These are phyloP conservation scores for Parascedosporium putredinis DNA, from an alignment of 2,329 filamentous ascomycete genomes.

Conservation along the genomic window DNA sequence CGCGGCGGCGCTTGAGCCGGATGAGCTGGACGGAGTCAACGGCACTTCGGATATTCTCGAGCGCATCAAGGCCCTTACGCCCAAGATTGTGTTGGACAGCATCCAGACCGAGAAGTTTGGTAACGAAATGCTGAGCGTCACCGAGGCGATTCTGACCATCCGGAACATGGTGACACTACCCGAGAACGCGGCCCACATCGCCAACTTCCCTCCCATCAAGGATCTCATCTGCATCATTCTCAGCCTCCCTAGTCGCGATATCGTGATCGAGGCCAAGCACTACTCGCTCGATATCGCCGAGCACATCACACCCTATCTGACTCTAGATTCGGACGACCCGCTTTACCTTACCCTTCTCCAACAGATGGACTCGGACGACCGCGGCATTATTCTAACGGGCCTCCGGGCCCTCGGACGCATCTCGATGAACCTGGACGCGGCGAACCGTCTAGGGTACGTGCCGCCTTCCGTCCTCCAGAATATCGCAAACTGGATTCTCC, in stretches of 20 bases:
- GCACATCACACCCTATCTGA: constrained; percentile 74
- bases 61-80: constrained; percentile 54
- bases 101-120: constrained; percentile 63
- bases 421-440: constrained; percentile 73
- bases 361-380: constrained; percentile 59
- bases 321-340: constrained; percentile 60
- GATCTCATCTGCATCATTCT: constrained; percentile 78
- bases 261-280: constrained; percentile 75
- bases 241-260: constrained; percentile 62
- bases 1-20: constrained; percentile 33
- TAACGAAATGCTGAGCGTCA: constrained; percentile 64
- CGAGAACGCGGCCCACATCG: constrained; percentile 77
- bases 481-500: constrained; percentile 62
- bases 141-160: constrained; percentile 77
- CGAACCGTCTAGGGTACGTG: constrained; percentile 65
- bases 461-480: constrained; percentile 54
- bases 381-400: constrained; percentile 70
- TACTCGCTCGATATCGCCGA: constrained; percentile 87
- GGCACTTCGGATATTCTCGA: constrained; percentile 50
- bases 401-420: constrained; percentile 77
- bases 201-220: constrained; percentile 62
- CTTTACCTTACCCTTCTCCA: constrained; percentile 65
- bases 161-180: constrained; percentile 93
- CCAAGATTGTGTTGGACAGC: constrained; percentile 52
- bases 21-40: constrained; percentile 35